Conservation (phyloP, 192 early-diverging fungal genomes). For the Funneliformis mosseae region DNA sequence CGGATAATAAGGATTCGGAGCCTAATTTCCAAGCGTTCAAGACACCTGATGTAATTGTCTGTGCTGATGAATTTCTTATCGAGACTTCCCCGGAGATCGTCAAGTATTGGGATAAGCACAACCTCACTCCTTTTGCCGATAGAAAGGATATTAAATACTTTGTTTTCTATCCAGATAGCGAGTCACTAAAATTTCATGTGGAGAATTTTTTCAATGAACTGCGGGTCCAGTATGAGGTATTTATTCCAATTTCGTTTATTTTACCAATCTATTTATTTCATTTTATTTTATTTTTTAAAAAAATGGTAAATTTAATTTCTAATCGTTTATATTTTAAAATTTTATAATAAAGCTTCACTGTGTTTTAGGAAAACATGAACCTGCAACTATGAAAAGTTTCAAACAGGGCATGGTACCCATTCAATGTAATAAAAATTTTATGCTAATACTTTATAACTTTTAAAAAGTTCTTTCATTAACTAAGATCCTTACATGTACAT, state of each 20-base stretch:
- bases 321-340: background rate
- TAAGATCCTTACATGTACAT: background rate
- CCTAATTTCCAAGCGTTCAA: slow-evolving; percentile 46
- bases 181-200: slow-evolving; percentile 36
- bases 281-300: background rate
- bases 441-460: too few species aligned
- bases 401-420: background rate
- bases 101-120: slow-evolving; percentile 59
- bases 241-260: background rate
- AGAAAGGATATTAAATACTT: slow-evolving; percentile 57
- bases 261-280: background rate
- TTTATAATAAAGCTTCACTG: background rate
- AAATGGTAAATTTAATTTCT: background rate
- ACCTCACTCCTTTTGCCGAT: slow-evolving; percentile 54
- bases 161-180: slow-evolving; percentile 52
- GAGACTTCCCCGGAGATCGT: slow-evolving; percentile 55
- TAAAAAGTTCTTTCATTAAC: too few species aligned
- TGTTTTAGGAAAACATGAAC: background rate
- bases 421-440: background rate
- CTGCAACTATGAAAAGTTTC: background rate
- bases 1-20: slow-evolving; percentile 24
- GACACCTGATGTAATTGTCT: slow-evolving; percentile 54
- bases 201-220: slow-evolving; percentile 6
- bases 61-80: slow-evolving; percentile 52
- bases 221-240: slow-evolving; percentile 10